These are phyloP conservation scores for Oryza officinalis DNA, from an alignment of 176 grass and related monocot species.

Conservation along the genomic window DNA sequence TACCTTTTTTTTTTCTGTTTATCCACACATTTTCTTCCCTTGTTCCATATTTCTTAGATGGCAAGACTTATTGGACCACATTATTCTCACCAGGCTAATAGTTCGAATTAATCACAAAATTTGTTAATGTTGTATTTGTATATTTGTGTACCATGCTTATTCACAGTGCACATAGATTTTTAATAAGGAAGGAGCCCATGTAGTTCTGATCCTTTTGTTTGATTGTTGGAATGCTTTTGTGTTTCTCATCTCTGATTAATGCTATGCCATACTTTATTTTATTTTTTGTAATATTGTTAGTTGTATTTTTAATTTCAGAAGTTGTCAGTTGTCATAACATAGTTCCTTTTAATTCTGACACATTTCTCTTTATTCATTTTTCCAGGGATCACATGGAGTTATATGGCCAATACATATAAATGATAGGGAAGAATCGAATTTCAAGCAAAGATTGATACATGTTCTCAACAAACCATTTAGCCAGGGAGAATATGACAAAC, in stretches of 20 bases:
- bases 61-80: no score
- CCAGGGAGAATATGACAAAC: constrained; percentile 47
- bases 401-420: constrained; percentile 56
- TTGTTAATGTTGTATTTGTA: no score
- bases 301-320: neutral
- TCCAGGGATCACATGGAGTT: constrained; percentile 29
- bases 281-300: neutral
- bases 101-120: no score
- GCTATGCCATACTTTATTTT: neutral
- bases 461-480: constrained; percentile 50
- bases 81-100: no score
- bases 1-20: neutral
- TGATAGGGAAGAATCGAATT: constrained; percentile 53
- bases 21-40: neutral
- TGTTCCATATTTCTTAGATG: neutral
- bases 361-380: neutral
- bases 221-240: neutral
- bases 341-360: neutral
- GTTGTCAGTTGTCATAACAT: neutral
- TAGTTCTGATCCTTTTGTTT: neutral
- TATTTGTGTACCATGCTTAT: no score
- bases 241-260: neutral
- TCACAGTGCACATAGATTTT: no score
- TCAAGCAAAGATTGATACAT: constrained; percentile 56
- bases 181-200: no score